Evolutionary conservation across 805 yeast species (phyloP), one percentile per base, ranked within the genome.

Genomic region (Candida tibetensis): DNA sequence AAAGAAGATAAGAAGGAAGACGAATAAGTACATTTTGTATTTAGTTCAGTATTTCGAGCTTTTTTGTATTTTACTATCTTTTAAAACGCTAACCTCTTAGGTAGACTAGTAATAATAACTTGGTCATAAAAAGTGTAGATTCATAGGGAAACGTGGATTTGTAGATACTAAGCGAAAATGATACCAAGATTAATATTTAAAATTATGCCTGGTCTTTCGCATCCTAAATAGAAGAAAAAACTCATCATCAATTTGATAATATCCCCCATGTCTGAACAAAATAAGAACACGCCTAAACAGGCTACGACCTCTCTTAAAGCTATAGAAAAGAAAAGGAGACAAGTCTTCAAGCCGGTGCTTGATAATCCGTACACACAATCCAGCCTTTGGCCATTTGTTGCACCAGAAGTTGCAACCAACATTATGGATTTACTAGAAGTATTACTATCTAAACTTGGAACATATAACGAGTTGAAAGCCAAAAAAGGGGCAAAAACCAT

Each of bases 331-430:
- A 72, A 69, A 52, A 63, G 75, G 37, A 68, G 72, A 44, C 81
- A 78, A 44, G 77, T 81, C 5, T 78, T 77, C 58, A 81, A 77
- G 55, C 86, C 89, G 0, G 61, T 82, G 2, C 60, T 82, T 15
- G 81, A 80, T 19, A 79, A 78, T 43, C 87, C 89, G 2, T 81
- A 66, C 49, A 73, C 83, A 0, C 70, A 69, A 34, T 64, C 72
- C 6, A 58, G 51, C 26, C 22, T 50, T 39, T 69, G 74, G 60
- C 71, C 76, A 5, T 62, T 64, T 51, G 50, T 67, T 1, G 72
- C 68, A 8, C 72, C 67, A 5, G 54, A 56, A 4, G 36, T 59
- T 2, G 71, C 70, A 7, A 34, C 50, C 21, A 63, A 64, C 32
- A 52, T 75, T n/a, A 40, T 72, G 2, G 69, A 71, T 9, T 53